Evolutionary conservation across 2,329 filamentous ascomycete species (phyloP).

Genomic region (Fusarium miscanthi): DNA sequence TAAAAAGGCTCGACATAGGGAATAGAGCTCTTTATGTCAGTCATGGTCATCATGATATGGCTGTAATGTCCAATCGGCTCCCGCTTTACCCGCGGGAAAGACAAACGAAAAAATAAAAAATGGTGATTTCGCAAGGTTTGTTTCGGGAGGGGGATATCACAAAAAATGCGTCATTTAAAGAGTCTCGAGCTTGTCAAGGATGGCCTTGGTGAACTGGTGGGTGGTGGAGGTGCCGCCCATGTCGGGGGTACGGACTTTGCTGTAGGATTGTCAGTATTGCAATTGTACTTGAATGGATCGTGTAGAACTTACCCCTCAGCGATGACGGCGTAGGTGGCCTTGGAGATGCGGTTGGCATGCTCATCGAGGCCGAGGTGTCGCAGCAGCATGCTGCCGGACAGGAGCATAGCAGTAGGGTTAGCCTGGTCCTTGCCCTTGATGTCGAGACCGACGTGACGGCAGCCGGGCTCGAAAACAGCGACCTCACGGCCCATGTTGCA

Average conservation of each 20-base stretch:
- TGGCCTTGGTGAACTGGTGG: conserved; percentile 93
- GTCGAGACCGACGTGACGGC: conserved; percentile 98
- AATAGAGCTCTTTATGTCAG: conserved; percentile 12
- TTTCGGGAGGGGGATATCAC: conserved; percentile 38
- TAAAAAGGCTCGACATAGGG: conserved; percentile 15
- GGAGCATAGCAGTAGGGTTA: conserved; percentile 95
- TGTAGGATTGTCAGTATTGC: conserved; percentile 60
- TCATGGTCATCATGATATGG: conserved; percentile 25
- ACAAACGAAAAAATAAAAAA: conserved; percentile 29
- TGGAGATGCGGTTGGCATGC: conserved; percentile 97
- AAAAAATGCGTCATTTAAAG: conserved; percentile 59
- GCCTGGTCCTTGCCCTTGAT: conserved; percentile 99
- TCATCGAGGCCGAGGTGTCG: conserved; percentile 97
- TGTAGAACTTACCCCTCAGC: conserved; percentile 79
- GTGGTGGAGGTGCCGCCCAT: conserved; percentile 94
- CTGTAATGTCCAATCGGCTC: conserved; percentile 6
- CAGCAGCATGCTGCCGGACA: conserved; percentile 96
- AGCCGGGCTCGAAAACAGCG: conserved; percentile 98
- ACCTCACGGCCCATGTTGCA: conserved; percentile 99
- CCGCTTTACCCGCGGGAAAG: conserved; percentile 8
- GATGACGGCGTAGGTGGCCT: conserved; percentile 82
- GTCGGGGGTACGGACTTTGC: conserved; percentile 88
- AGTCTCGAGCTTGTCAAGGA: conserved; percentile 94
- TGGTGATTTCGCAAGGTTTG: conserved; percentile 31
- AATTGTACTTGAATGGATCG: not conserved